Conservation (phyloP, 306 rosid genomes). For the Comarum palustre region DNA sequence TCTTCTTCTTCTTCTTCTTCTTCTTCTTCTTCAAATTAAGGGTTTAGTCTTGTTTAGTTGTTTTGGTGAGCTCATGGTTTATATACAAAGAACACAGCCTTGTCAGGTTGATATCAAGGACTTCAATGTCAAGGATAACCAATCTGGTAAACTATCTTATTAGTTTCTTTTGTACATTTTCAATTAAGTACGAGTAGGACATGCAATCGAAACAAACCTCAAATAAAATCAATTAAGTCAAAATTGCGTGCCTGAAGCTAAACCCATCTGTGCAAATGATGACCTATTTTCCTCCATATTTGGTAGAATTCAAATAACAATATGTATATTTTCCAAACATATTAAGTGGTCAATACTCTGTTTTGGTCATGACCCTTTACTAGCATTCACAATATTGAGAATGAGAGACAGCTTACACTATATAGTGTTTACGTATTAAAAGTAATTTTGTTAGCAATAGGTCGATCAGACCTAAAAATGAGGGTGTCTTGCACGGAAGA, state of each 20-base stretch:
- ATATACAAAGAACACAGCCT: background rate
- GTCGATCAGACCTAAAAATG: background rate
- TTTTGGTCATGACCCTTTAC: background rate
- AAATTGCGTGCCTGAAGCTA: background rate
- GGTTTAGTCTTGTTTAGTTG: background rate
- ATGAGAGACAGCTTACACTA: background rate
- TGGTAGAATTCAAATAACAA: background rate
- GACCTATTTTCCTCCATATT: background rate
- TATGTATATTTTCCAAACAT: background rate
- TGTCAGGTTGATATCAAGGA: background rate
- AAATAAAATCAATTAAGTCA: background rate
- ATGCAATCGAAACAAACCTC: background rate
- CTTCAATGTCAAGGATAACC: conserved; percentile 5
- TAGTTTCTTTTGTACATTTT: background rate
- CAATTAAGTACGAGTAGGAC: background rate
- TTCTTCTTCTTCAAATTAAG: background rate
- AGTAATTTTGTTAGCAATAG: background rate
- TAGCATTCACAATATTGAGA: background rate
- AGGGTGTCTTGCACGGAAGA: background rate
- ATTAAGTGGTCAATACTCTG: background rate
- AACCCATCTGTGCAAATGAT: background rate
- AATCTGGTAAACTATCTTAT: background rate
- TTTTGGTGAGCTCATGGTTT: background rate
- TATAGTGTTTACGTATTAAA: background rate
- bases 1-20: too few species aligned